A percentile compares a stretch with the other conserved stretches of the same genome.
Conservation (phyloP, 441 rosid genomes). For the Pelargonium citronellum region DNA sequence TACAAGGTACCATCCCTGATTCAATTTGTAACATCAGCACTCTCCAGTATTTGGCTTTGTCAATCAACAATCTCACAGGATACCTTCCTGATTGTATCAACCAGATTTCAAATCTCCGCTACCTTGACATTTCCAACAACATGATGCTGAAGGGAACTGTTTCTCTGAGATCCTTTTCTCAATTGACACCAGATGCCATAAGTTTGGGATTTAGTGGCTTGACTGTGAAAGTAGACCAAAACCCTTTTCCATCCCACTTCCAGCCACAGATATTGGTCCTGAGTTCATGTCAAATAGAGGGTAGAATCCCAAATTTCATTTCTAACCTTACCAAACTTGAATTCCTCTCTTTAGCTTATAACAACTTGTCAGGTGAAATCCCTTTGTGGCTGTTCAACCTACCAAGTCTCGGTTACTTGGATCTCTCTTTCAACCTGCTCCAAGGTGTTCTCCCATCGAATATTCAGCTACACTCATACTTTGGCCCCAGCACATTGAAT, state of each 20-base stretch:
- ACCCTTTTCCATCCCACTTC: slow-evolving; percentile 1
- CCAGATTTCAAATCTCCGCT: background rate
- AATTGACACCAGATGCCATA: background rate
- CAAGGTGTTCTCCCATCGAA: slow-evolving; percentile 7
- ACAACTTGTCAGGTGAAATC: slow-evolving; percentile 8
- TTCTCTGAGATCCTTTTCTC: slow-evolving; percentile 3
- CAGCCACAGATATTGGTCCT: background rate
- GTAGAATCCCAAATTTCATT: slow-evolving; percentile 12
- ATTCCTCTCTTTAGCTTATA: background rate
- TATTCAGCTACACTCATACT: slow-evolving; percentile 10
- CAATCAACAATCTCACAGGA: slow-evolving; percentile 9
- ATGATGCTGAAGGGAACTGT: slow-evolving; percentile 10
- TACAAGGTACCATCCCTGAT: slow-evolving; percentile 12
- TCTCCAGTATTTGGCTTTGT: slow-evolving; percentile 2
- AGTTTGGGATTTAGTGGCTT: slow-evolving; percentile 10
- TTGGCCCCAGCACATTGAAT: background rate
- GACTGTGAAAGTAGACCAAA: background rate
- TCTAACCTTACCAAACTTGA: background rate
- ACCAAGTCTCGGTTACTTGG: slow-evolving; percentile 12
- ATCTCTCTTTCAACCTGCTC: slow-evolving; percentile 11
- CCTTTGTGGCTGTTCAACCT: slow-evolving; percentile 14
- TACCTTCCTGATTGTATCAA: slow-evolving; percentile 10
- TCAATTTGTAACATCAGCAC: slow-evolving; percentile 11
- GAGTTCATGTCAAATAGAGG: slow-evolving; percentile 6
- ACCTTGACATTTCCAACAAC: slow-evolving; percentile 4